Evolutionary conservation across 2,329 filamentous ascomycete species (phyloP).

Genomic region (Hysterium pulicare): DNA sequence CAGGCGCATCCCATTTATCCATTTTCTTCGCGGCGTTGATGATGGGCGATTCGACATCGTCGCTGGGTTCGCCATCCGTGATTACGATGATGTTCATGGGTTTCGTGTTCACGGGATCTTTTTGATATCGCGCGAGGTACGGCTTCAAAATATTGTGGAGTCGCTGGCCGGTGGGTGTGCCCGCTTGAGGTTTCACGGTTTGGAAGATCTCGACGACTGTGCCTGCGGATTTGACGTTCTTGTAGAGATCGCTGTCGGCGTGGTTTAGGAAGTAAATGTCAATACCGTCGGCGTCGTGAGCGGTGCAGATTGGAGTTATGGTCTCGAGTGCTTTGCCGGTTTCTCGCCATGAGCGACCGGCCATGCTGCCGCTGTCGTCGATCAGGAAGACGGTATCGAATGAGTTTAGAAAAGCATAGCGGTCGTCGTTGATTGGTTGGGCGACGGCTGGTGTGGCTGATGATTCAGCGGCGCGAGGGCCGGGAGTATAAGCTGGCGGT

Average conservation of each 20-base stretch:
- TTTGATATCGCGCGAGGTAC: slow-evolving; percentile 61
- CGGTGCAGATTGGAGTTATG: slow-evolving; percentile 79
- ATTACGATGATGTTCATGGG: slow-evolving; percentile 90
- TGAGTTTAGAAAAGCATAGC: slow-evolving; percentile 68
- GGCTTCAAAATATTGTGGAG: slow-evolving; percentile 69
- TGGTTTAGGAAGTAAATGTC: slow-evolving; percentile 91
- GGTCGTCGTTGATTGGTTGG: slow-evolving; percentile 53
- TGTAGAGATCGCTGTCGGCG: slow-evolving; percentile 56
- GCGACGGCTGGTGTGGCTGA: slow-evolving; percentile 5
- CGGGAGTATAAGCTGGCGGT: slow-evolving; percentile 42
- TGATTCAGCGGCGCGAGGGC: slow-evolving; percentile 9
- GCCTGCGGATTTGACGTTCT: slow-evolving; percentile 57
- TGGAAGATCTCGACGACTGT: slow-evolving; percentile 68
- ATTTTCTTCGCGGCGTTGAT: slow-evolving; percentile 66
- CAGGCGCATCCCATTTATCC: slow-evolving; percentile 64
- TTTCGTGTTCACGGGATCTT: slow-evolving; percentile 55
- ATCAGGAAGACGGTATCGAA: slow-evolving; percentile 92
- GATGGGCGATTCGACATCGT: slow-evolving; percentile 70
- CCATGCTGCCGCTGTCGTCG: slow-evolving; percentile 90
- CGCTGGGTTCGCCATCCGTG: slow-evolving; percentile 79
- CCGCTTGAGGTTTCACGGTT: slow-evolving; percentile 60
- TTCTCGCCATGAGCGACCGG: slow-evolving; percentile 71
- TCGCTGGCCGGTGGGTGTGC: slow-evolving; percentile 71
- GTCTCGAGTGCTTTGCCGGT: slow-evolving; percentile 65
- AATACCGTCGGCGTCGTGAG: slow-evolving; percentile 77